Evolutionary conservation across 768 basidiomycete species (phyloP), one percentile per base, ranked within the genome.

Genomic region (Rhizopogon rudus): DNA sequence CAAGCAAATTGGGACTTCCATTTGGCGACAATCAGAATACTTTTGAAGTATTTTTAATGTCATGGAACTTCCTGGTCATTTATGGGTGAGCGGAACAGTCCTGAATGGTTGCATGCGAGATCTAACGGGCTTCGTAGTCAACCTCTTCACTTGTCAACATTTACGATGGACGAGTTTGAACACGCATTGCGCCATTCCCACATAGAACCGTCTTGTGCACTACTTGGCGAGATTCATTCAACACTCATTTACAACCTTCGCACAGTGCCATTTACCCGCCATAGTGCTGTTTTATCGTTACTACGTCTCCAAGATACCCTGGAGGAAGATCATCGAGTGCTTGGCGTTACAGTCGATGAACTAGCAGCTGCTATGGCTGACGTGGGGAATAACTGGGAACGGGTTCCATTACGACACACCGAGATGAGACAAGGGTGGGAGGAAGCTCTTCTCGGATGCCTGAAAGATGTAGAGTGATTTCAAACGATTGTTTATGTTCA

Each of bases 161-260:
- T 98, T 68, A 87, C 94, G 0, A 76, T 99, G 63, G 97, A 99
- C 68, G 96, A 98, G 65, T 91, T 88, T 67, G 93, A 94, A 65
- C 81, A 84, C 55, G 88, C 94, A 0, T 75, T 98, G 31, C 86
- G 87, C 48, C 96, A 98, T 71, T 77, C 81, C 31, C 70, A 77
- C 46, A 57, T 72, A 46, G 90, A 96, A 52, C 77, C 83, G 3
- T 80, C 86, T 3, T 95, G 93, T 62, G 63, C 79, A 16, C 75
- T 99, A 44, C 80, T 98, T 42, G 84, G 84, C 51, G 97, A 99
- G 72, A 80, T 94, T 44, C 94, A 98, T 70, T 85, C 91, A 2
- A 82, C 84, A 1, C 82, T 99, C 44, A 87, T 98, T 53, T 96
- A 94, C 71, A 85, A 91, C 64, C 78, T 93, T 20, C 83, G 88